Evolutionary conservation across 768 basidiomycete species (phyloP), one percentile per base, ranked within the genome.

Genomic region (Suillus ampliporus): DNA sequence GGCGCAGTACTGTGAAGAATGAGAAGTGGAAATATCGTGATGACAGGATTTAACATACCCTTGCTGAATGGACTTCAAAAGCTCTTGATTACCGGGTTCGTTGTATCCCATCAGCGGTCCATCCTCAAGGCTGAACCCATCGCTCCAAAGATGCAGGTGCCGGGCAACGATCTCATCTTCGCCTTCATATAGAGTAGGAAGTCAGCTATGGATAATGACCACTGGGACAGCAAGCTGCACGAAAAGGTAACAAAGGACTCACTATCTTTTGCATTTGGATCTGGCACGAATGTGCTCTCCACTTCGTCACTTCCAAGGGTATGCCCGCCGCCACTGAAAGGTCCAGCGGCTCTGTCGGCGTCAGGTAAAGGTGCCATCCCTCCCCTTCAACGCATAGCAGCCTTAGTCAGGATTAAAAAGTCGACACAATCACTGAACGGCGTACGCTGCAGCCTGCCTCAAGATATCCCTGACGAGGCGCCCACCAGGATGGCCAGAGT

Each of bases 111-210:
- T 84, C 60, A 99, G 79, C 35, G 89, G 88, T 6, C 95, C 94
- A 65, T 95, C 93, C 70, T 97, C 93, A 50, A 99, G 85, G 52
- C 89, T 89, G 76, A 97, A 98, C 0, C 97, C 97, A 63, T 98
- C 85, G 44, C 88, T 84, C 97, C 97, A 99, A 78, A 99, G 92
- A 0, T 90, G 95, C 47, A 99, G 79, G 60, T 85, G 83, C 10
- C 97, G 88, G 53, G 88, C 84, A 0, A 82, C 89, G 4, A 84
- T 81, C 57, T 87, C 84, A 61, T 84, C 83, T 63, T 83, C 81
- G 7, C 76, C 75, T 3, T 60, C 58, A 37, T 13, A 17, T 56
- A 40, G 6, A 56, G 17, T 38, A 17, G 53, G 48, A 63, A 41
- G 28, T 43, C 56, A 58, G 38, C 21, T 5, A 34, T 15, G 19